Percentiles rank a stretch among this genome's conserved stretches.
phyloP scores from a whole-genome alignment of 441 rosid genomes.

The Pelargonium australe region DNA sequence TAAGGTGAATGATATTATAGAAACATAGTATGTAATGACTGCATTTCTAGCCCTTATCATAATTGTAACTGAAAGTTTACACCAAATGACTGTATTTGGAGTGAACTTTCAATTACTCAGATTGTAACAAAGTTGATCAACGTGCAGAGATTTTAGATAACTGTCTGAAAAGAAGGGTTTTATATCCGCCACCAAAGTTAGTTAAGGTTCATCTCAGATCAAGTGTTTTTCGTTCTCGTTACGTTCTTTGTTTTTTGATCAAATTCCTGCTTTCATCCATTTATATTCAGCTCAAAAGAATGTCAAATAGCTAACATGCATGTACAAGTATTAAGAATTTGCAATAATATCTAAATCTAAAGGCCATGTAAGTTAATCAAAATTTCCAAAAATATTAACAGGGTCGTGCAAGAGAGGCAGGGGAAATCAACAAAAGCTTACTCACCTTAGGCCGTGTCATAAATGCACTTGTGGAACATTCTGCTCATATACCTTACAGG shows the following conservation, averaged over 20 bases:
- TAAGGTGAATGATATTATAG: neutral
- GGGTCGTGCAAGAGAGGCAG: conserved; percentile 92
- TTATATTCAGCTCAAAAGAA: neutral
- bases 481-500: conserved; percentile 93
- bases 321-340: neutral
- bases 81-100: too few relatives aligned
- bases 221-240: too few relatives aligned
- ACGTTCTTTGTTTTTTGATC: too few relatives aligned
- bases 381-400: conserved; percentile 16
- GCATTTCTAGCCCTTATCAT: too few relatives aligned
- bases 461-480: conserved; percentile 94
- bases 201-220: neutral
- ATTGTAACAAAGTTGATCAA: neutral
- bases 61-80: too few relatives aligned
- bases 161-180: neutral
- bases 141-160: neutral
- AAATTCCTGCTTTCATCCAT: too few relatives aligned
- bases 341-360: neutral
- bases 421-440: conserved; percentile 88
- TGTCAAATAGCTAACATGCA: neutral
- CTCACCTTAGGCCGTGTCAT: conserved; percentile 90
- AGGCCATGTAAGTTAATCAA: neutral
- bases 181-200: too few relatives aligned
- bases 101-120: too few relatives aligned
- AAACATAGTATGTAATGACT: neutral